Base-by-base conservation (phyloP, 2,329 filamentous ascomycete species). In the Lomentospora prolificans region DNA sequence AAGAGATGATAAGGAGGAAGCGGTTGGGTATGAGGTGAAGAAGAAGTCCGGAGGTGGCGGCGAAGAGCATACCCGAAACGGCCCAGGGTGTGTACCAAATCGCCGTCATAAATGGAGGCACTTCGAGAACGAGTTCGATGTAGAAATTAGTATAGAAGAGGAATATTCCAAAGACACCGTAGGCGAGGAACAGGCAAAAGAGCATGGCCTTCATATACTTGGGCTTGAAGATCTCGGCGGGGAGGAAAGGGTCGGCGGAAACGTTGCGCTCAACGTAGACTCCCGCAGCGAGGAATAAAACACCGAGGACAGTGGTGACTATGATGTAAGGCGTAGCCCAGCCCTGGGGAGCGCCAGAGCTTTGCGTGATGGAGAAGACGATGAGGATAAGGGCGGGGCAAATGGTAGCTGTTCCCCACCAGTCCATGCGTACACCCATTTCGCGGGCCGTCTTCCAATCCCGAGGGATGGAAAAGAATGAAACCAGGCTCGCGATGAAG, bases 281-380 rank as follows among this genome's bases (percentile, higher is more conserved):
- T 8, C 83, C 79, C 0, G 66, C 65, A 0, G 68, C 65, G 0
- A 88, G 67, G 4, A 81, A 65, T 1, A 81, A 53, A n/a, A 75
- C 68, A 0, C 85, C 85, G 4, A 85, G 55, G 1, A 79, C 67
- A 39, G 89, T 75, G 0, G 79, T 77, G 10, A 80, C 70, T n/a
- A 77, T 74, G 55, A 88, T 84, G 59, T 87, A 85, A 1, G 82
- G 81, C 2, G 82, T 85, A 24, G 67, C 72, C 85, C 85, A 89
- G 7, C 80, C 76, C 3, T 78, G 62, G 0, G 78, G 72, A 1
- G 82, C 82, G 64, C 86, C 81, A 0, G 81, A 77, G 33, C 79
- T 81, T 57, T 87, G 80, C 1, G 84, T 86, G 55, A 89, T 76
- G 1, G 85, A 79, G 61, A 84, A 89, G 3, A 87, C 81, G 61